Base-by-base conservation (phyloP, 2,329 filamentous ascomycete species). In the Purpureocillium takamizusanense region DNA sequence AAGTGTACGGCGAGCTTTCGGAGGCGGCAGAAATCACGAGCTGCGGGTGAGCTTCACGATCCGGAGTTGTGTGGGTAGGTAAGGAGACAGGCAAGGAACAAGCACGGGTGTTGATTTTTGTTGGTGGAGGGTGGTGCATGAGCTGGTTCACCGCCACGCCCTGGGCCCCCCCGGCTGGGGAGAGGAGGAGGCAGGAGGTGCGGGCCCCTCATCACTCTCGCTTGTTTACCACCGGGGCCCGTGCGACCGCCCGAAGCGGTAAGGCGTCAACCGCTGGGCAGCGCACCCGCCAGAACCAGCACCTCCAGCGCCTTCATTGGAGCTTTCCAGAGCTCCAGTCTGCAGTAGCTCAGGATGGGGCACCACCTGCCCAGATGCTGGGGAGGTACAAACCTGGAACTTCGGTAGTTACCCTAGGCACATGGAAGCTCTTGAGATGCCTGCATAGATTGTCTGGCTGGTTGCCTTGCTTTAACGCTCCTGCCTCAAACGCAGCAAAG, bases 41-140 rank as follows among this genome's bases (percentile, higher is more conserved):
- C 53, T 59, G 21, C 6, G 51, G 49, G 48, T 51, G 50, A 55
- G 56, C 54, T 56, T 57, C 56, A 51, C 51, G 51, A 52, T 51
- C 46, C 49, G 49, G 47, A 42, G 46, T 34, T 44, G 50, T 50
- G 51, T 52, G 50, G 53, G 50, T 49, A 49, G 47, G 44, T 50
- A 46, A 45, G 41, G 47, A 46, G 34, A 40, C 35, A 41, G n/a
- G n/a, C n/a, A 44, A 41, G 43, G 35, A 40, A 44, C 45, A 42
- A 41, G 33, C 46, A 42, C 33, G 11, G n/a, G 44, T 46, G 48
- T 48, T 49, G 51, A 49, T 49, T 51, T 53, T 51, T 44, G 46
- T 46, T 47, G 41, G 45, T 48, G 37, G n/a, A n/a, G n/a, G n/a
- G n/a, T n/a, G 28, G 42, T 42, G 42, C 42, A 45, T 42, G 43